Evolutionary conservation across 352 stramenopile species (phyloP), one percentile per base, ranked within the genome.

Genomic region (Globisporangium paroecandrum): DNA sequence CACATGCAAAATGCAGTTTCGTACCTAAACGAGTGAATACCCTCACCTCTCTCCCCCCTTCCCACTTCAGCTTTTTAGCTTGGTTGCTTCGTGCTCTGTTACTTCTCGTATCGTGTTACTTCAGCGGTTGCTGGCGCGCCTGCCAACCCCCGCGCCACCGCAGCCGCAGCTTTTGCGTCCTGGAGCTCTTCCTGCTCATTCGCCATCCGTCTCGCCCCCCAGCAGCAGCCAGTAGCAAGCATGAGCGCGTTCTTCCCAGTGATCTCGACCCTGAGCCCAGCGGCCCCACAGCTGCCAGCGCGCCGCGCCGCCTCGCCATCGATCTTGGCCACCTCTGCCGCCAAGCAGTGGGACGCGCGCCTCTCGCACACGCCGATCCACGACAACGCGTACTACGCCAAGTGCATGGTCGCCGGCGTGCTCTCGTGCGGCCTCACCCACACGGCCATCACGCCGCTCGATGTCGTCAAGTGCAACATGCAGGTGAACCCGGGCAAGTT

Each of bases 391-490:
- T 98, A 98, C 86, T 98, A 98, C 76, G 81, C 80, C 75, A 98
- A 97, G 87, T 98, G 94, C 86, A 97, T 98, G 88, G 84, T 98
- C 55, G 94, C 82, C 59, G 94, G 94, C 71, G 72, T 98, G 55
- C 78, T 98, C 25, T 97, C 92, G 68, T 98, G 94, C 79, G 94
- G 94, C 54, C 76, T 97, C 34, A 98, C 93, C 51, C 93, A 98
- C 89, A 97, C 93, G 62, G 82, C 84, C 61, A 96, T 98, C 74
- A 97, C 89, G 36, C 92, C 94, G 22, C 78, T 98, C 41, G 94
- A 98, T 78, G 88, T 98, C 38, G 93, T 97, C 69, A 98, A 98
- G 84, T 98, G 93, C 80, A 97, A 97, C 87, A 98, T 98, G 90
- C 93, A 98, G 76, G 91, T 96, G 68, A 91, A 92, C 79, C 81